These are phyloP conservation scores for Dendrocalamus latiflorus DNA, from an alignment of 202 grass and related monocot species.

Conservation along the genomic window DNA sequence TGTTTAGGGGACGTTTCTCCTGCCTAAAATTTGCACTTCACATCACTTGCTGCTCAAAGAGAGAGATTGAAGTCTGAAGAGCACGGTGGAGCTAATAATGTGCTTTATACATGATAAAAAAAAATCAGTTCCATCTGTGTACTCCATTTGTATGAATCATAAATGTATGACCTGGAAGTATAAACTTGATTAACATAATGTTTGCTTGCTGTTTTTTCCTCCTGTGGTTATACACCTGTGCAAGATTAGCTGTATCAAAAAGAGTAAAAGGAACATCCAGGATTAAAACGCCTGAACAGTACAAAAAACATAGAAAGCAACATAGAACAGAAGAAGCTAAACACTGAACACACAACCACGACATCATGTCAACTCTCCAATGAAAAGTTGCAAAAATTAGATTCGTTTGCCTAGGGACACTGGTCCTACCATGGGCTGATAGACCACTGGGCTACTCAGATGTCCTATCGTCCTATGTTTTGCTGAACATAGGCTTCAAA, in stretches of 20 bases:
- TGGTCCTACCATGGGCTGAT: background rate
- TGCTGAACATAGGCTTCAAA: background rate
- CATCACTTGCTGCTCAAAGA: background rate
- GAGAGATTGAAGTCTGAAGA: background rate
- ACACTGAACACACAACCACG: background rate
- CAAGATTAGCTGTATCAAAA: background rate
- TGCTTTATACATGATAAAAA: background rate
- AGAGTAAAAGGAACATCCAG: background rate
- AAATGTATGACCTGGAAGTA: background rate
- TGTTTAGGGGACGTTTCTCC: background rate
- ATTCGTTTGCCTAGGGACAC: background rate
- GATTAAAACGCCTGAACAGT: background rate
- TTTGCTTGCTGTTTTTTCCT: background rate
- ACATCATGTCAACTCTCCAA: background rate
- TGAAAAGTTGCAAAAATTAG: background rate
- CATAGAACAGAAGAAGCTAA: background rate
- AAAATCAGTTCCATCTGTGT: background rate
- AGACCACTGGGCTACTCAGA: background rate
- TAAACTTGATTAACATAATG: background rate
- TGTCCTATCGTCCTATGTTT: background rate
- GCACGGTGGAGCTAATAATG: background rate
- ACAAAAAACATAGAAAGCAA: background rate
- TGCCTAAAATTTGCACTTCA: background rate
- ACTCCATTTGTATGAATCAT: background rate
- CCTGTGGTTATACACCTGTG: background rate